Evolutionary conservation across 2,329 filamentous ascomycete genomes (phyloP), one percentile per base, ranked within the genome.

Genomic region (Bimuria novae-zelandiae): DNA sequence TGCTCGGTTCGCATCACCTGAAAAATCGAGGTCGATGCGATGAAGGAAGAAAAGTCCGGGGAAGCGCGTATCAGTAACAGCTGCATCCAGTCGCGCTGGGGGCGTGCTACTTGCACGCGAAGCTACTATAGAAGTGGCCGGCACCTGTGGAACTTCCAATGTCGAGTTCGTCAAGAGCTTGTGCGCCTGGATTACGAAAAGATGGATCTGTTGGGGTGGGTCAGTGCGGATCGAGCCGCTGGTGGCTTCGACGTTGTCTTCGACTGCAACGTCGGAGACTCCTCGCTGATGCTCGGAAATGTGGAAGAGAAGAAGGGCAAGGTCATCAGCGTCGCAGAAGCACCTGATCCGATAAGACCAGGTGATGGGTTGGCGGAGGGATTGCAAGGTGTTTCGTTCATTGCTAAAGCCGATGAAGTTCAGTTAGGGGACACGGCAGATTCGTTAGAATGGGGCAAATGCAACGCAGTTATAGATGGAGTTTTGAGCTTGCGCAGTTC

Each of bases 41-140:
- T n/a, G n/a, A 30, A 50, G 36, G 11, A 29, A 42, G 4, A 63
- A 59, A n/a, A n/a, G n/a, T 27, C 1, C 7, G 4, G 59, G 57
- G 12, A 77, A 76, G 61, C 61, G 70, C n/a, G 63, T 80, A 4
- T 68, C 78, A 10, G 64, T 80, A 12, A 79, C 74, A 4, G 79
- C 71, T 41, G 77, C 77, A 1, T 74, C 76, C 4, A 78, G 79
- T 3, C 71, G 72, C 3, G 76, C 79, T 1, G 79, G 76, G 77
- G 64, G 71, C 21, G 65, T 77, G 43, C 78, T 78, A 65, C 57
- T 78, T 25, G 75, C 75, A 16, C 67, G 66, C 39, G 56, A 64
- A 49, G 67, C 69, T 23, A 75, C 77, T 1, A 67, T 69, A 2
- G 62, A 73, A 33, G 75, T 80, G 4, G 60, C 78, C 8, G 77